A percentile compares a stretch with the other conserved stretches of the same genome.
Conservation (phyloP, 148 eudicot species). For the Arbutus unedo region DNA sequence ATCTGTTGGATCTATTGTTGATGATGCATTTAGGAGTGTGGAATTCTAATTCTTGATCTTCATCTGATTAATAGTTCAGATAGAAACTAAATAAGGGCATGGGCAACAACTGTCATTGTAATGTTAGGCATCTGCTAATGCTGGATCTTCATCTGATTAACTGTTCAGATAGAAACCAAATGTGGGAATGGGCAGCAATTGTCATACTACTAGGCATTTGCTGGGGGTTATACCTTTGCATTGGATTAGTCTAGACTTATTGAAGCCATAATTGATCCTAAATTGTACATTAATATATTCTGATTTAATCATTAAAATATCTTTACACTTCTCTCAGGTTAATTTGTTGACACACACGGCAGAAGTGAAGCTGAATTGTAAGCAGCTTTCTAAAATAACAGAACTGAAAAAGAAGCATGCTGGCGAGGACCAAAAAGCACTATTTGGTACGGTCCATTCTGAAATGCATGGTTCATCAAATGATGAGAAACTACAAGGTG, state of each 20-base stretch:
- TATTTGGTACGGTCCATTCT: constrained; percentile 9
- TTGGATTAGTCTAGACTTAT: background rate
- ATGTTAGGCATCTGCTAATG: background rate
- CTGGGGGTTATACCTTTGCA: background rate
- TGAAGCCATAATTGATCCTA: background rate
- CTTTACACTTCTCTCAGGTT: constrained; percentile 33
- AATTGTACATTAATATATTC: background rate
- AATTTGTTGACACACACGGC: constrained; percentile 68
- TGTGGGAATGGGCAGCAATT: background rate
- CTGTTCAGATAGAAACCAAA: too few relatives aligned
- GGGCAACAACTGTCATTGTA: background rate
- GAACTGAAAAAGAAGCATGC: constrained; percentile 29
- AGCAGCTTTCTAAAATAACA: constrained; percentile 21
- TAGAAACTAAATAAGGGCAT: background rate
- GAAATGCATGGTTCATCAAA: background rate
- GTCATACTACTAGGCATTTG: background rate
- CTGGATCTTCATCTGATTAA: background rate
- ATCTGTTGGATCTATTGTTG: background rate
- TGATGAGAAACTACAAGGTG: background rate
- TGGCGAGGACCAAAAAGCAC: constrained; percentile 40
- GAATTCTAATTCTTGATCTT: background rate
- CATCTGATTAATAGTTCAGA: background rate
- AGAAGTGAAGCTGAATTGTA: constrained; percentile 25
- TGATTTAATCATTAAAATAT: background rate
- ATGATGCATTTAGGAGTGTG: background rate